These are phyloP conservation scores for Coniochaeta sp. DNA, from an alignment of 2,329 filamentous ascomycete genomes.

Conservation along the genomic window DNA sequence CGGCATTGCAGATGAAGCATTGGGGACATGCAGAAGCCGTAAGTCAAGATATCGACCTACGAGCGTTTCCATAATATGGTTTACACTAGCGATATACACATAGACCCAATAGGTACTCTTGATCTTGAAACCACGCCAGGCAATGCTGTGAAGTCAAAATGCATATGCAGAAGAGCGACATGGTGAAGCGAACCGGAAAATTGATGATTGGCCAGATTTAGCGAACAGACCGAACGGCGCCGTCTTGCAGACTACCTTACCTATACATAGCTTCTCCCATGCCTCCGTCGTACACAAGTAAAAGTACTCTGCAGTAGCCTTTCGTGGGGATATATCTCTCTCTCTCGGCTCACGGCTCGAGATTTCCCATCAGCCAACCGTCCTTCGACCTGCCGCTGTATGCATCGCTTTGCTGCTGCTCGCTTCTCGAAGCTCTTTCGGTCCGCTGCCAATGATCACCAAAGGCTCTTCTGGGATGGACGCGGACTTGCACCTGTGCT, in stretches of 20 bases:
- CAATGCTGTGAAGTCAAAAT: neutral
- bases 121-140: neutral
- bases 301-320: too few species aligned
- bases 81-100: neutral
- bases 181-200: slow-evolving; percentile 23
- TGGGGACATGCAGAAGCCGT: neutral
- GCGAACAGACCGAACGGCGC: slow-evolving; percentile 14
- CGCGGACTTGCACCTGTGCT: neutral
- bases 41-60: neutral
- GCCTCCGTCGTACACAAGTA: too few species aligned
- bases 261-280: too few species aligned
- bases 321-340: neutral
- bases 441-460: neutral
- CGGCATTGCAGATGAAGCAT: neutral
- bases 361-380: neutral
- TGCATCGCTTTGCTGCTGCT: neutral
- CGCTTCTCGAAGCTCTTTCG: neutral
- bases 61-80: neutral
- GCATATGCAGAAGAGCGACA: slow-evolving; percentile 3
- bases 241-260: too few species aligned
- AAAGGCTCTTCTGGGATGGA: neutral
- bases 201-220: slow-evolving; percentile 24
- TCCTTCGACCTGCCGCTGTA: neutral
- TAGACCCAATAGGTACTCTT: neutral
- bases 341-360: neutral